Base-by-base conservation (phyloP, 2,329 filamentous ascomycete species). In the Calonectria naviculata region DNA sequence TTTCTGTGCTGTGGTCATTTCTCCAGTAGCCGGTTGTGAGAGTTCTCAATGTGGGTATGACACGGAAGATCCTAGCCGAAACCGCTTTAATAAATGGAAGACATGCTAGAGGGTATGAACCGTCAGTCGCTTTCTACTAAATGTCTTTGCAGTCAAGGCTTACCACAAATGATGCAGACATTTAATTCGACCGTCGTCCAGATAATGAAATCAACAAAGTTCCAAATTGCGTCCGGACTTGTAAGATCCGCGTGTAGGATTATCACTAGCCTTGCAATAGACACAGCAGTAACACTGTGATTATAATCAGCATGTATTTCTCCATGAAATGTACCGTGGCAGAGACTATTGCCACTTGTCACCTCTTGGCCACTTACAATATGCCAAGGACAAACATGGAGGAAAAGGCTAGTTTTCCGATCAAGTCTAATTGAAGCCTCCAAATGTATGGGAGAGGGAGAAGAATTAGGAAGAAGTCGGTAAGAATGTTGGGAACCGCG, bases 381-480 rank as follows among this genome's bases (percentile, higher is more conserved):
- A 68, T 68, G 17, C 65, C 65, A 6, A 62, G 26, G 3, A 63
- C 31, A 21, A 68, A 68, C 15, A 68, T 62, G 13, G 15, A 8
- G 2, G 65, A 70, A 3, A 81, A 68, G 4, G 74, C 76, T 15
- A 79, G 3, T 44, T 79, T 81, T 26, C 79, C 75, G 0, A 67
- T 46, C 15, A 29, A 65, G 1, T 75, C 77, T 38, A 82, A 71
- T 34, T 76, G 72, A 3, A 83, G 68, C 19, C 64, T 74, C 58
- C 74, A 80, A 15, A 82, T 72, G 28, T 79, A 75, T 3, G 78
- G 79, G 1, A 80, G 66, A 2, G 81, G 81, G 1, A 82, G 65
- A 17, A 82, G 71, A 21, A 81, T 78, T 12, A 79, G 21, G 1
- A 78, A 3, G 5, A 69, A 47, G 31, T 82, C 79, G 3, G 77